Percentiles rank a stretch among this genome's conserved stretches.
Conservation (phyloP, 192 early-diverging fungal genomes). For the Backusella tuberculispora region DNA sequence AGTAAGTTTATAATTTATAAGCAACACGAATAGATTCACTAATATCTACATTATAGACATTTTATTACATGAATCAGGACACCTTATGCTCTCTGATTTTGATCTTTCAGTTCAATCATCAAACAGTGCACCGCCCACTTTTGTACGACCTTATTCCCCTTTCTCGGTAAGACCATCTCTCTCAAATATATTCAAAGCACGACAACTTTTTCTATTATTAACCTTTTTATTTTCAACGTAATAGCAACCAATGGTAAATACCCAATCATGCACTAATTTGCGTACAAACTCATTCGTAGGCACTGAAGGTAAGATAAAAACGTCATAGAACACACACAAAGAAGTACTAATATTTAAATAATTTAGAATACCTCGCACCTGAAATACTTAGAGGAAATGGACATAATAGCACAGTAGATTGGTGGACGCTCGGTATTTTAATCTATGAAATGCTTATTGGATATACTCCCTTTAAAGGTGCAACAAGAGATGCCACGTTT, state of each 20-base stretch:
- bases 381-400: constrained; percentile 46
- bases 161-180: constrained; percentile 51
- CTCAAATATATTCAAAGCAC: background rate
- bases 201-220: background rate
- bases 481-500: constrained; percentile 63
- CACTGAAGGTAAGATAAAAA: background rate
- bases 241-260: constrained; percentile 11
- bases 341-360: background rate
- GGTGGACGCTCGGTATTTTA: constrained; percentile 76
- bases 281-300: constrained; percentile 10
- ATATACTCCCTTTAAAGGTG: constrained; percentile 71
- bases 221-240: background rate
- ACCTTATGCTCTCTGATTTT: constrained; percentile 98
- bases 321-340: constrained; percentile 70
- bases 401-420: constrained; percentile 57
- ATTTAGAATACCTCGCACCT: constrained; percentile 38
- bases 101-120: constrained; percentile 95
- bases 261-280: constrained; percentile 13
- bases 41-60: constrained; percentile 56
- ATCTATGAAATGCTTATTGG: constrained; percentile 73
- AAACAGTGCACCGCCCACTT: constrained; percentile 69
- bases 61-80: constrained; percentile 89
- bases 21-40: background rate
- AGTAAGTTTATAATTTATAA: constrained; percentile 57
- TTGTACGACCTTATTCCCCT: constrained; percentile 62